phyloP scores from a whole-genome alignment of 2,329 filamentous ascomycete species.

The Dichotomopilus funicola region DNA sequence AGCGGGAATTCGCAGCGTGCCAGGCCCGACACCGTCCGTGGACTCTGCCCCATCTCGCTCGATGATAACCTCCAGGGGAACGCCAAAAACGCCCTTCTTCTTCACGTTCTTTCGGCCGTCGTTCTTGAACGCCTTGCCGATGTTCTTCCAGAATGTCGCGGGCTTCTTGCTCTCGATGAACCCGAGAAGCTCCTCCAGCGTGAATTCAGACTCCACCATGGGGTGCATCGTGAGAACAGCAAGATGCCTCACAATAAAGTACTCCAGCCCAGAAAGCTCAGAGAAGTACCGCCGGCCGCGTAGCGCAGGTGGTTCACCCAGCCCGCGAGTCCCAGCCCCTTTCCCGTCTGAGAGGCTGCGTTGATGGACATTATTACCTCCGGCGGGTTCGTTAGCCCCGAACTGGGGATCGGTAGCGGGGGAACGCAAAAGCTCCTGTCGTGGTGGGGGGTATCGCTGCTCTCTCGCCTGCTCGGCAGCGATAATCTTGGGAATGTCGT shows the following conservation, averaged over 20 bases:
- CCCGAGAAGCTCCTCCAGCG: slow-evolving; percentile 84
- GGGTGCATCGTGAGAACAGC: slow-evolving; percentile 94
- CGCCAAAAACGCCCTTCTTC: slow-evolving; percentile 91
- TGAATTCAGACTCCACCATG: slow-evolving; percentile 81
- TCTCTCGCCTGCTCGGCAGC: slow-evolving; percentile 85
- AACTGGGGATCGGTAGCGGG: slow-evolving; percentile 56
- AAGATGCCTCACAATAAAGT: slow-evolving; percentile 93
- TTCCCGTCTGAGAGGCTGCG: slow-evolving; percentile 39
- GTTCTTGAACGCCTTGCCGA: slow-evolving; percentile 92
- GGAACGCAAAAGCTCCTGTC: slow-evolving; percentile 58
- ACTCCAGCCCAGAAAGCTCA: slow-evolving; percentile 88
- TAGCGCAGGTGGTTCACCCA: slow-evolving; percentile 47
- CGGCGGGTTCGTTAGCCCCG: slow-evolving; percentile 46
- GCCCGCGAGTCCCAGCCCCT: slow-evolving; percentile 44
- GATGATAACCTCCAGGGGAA: slow-evolving; percentile 79
- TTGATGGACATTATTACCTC: slow-evolving; percentile 58
- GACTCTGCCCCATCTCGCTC: slow-evolving; percentile 94
- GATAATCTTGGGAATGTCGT: slow-evolving; percentile 93
- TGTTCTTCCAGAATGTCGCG: slow-evolving; percentile 95
- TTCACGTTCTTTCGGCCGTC: slow-evolving; percentile 70
- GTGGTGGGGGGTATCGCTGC: slow-evolving; percentile 70
- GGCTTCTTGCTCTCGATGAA: slow-evolving; percentile 87
- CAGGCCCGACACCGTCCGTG: slow-evolving; percentile 93
- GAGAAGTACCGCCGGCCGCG: slow-evolving; percentile 82
- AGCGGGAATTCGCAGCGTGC: slow-evolving; percentile 83